These are phyloP conservation scores for Gyrodon lividus DNA, from an alignment of 768 basidiomycete species.

Conservation along the genomic window DNA sequence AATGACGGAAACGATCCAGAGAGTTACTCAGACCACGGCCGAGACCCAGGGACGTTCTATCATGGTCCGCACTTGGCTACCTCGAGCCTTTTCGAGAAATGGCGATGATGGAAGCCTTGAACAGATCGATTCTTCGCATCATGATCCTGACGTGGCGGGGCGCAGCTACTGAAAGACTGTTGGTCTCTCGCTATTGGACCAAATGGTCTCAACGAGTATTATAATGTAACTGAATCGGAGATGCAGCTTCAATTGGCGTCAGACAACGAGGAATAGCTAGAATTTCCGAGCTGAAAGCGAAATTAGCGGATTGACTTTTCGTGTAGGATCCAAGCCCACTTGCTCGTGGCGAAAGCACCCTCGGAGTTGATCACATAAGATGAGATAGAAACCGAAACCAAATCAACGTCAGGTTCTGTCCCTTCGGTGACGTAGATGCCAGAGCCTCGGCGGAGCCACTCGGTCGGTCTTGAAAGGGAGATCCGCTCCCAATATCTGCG, in stretches of 20 bases:
- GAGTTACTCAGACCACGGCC: neutral
- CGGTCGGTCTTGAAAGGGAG: neutral
- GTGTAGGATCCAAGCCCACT: neutral
- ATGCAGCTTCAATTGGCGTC: neutral
- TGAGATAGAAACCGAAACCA: neutral
- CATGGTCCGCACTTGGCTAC: neutral
- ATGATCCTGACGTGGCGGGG: slow-evolving; percentile 4
- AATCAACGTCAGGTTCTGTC: neutral
- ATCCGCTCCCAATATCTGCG: neutral
- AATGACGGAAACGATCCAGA: neutral
- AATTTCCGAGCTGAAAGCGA: neutral
- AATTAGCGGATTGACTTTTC: slow-evolving; percentile 3
- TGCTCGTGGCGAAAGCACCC: neutral
- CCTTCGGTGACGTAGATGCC: neutral
- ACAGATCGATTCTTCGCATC: neutral
- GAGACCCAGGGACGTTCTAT: neutral
- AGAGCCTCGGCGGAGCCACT: neutral
- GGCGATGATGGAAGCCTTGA: neutral
- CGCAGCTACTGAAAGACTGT: neutral
- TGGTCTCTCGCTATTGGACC: slow-evolving; percentile 6
- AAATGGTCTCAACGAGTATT: too few relatives aligned
- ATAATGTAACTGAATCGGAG: neutral
- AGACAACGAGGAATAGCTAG: slow-evolving; percentile 3
- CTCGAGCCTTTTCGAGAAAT: too few relatives aligned
- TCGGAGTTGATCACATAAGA: neutral